These are phyloP conservation scores for Suhomyces chickasaworum DNA, from an alignment of 1,139 yeast genomes.

Conservation along the genomic window DNA sequence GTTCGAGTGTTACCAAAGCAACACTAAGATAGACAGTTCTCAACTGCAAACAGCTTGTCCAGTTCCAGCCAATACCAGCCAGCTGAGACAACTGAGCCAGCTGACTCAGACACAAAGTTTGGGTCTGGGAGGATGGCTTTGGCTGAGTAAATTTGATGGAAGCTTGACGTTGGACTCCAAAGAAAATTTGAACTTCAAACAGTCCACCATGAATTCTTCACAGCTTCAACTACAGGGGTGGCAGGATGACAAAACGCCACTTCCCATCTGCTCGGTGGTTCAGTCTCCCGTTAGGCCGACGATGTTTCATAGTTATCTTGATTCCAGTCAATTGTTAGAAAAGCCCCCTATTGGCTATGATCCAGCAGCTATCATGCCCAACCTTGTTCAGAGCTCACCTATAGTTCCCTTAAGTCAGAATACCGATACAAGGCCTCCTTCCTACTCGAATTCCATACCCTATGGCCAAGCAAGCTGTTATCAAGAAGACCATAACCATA, in stretches of 20 bases:
- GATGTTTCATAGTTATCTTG: constrained; percentile 4
- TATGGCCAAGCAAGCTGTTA: not conserved
- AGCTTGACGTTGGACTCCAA: not conserved
- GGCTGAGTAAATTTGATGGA: not conserved
- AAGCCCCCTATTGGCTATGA: not conserved
- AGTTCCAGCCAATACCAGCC: constrained; percentile 7
- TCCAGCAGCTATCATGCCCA: not conserved
- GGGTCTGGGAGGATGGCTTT: not conserved
- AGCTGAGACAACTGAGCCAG: constrained; percentile 9
- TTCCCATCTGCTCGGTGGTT: constrained; percentile 9
- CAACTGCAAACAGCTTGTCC: not conserved
- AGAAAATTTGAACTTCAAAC: not conserved
- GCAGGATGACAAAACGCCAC: constrained; percentile 9
- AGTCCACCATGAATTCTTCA: not conserved
- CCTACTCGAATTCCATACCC: not conserved
- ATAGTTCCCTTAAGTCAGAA: constrained; percentile 2
- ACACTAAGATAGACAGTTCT: not conserved
- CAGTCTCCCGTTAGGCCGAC: constrained; percentile 7
- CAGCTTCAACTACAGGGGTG: not conserved
- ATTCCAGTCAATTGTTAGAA: constrained; percentile 1
- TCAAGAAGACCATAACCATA: not conserved
- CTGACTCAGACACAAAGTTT: not conserved
- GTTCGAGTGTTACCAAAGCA: not conserved
- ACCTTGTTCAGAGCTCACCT: constrained; percentile 16
- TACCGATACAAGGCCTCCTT: not conserved